Evolutionary conservation across 1,284 basidiomycete species (phyloP), one percentile per base, ranked within the genome.

Genomic region (Wallemia hederae): DNA sequence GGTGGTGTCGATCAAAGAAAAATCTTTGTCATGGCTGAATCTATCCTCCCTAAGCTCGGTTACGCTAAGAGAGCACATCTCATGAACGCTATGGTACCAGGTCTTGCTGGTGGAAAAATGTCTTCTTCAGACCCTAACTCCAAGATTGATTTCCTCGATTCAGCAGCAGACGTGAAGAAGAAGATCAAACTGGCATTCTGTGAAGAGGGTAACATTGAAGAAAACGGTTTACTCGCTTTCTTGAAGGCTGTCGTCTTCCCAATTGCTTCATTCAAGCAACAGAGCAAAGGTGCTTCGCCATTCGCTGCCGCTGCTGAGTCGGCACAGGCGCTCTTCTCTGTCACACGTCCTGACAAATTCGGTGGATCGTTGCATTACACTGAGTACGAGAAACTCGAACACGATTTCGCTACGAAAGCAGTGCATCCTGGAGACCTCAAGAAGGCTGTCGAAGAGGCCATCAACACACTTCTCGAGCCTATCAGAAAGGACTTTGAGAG

Each of bases 21-120:
- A 75, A 98, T 98, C 71, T 98, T 98, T 73, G 96, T 88, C 29
- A 92, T 92, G 69, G 92, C 94, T 9, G 91, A 97, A 68, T 80
- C 85, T 67, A 90, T 88, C 77, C 81, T 99, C 60, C 94, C 92
- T 1, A 79, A 81, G 63, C 77, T 99, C 24, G 92, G 94, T 26
- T 98, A 97, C 74, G 74, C 75, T 59, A 96, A 97, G 73, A 86
- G 94, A 57, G 86, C 91, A 0, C 92, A 99, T 71, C 76, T 99
- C 33, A 99, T 98, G 92, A 98, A 96, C 73, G 76, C 79, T 17
- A 98, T 99, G 92, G 90, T 98, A 0, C 92, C 94, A 24, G 92
- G 94, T 49, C 78, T 98, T 58, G 78, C 79, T 56, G 92, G 92
- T 27, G 87, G 87, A 25, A 99, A 99, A 71, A 98, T 99, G 94